phyloP scores from a whole-genome alignment of 2,329 filamentous ascomycete genomes.

The Helicocarpus griseus region DNA sequence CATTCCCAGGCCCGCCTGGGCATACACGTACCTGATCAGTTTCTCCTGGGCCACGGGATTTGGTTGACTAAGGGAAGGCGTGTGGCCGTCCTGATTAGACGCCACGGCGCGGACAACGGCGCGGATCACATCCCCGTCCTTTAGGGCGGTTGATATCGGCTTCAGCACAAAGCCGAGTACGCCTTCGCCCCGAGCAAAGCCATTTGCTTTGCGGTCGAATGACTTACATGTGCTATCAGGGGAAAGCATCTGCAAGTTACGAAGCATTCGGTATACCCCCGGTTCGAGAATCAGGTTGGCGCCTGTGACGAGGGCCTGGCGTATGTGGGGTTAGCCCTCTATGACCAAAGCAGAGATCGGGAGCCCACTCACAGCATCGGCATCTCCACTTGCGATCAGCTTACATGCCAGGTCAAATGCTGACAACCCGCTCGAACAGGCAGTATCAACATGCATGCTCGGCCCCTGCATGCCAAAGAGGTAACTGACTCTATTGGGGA shows the following conservation, averaged over 20 bases:
- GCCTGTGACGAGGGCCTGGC: constrained; percentile 11
- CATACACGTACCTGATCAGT: constrained; percentile 19
- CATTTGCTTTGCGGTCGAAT: constrained; percentile 30
- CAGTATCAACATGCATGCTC: constrained; percentile 20
- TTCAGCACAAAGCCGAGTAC: constrained; percentile 32
- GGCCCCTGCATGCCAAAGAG: constrained; percentile 21
- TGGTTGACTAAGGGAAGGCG: constrained; percentile 33
- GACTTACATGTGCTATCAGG: constrained; percentile 16
- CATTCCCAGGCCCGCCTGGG: constrained; percentile 11
- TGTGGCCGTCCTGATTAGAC: constrained; percentile 34
- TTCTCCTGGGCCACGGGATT: constrained; percentile 19
- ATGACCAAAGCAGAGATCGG: neutral
- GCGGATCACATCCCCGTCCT: constrained; percentile 32
- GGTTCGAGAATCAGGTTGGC: constrained; percentile 17
- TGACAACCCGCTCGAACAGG: constrained; percentile 18
- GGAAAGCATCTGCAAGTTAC: constrained; percentile 16
- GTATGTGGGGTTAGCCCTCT: neutral
- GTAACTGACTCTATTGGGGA: constrained; percentile 21
- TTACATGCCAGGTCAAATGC: constrained; percentile 24
- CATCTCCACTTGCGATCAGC: constrained; percentile 12
- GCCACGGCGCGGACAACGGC: constrained; percentile 31
- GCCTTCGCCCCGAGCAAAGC: constrained; percentile 38
- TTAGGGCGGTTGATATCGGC: constrained; percentile 28
- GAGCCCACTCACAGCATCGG: constrained; percentile 8
- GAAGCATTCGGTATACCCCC: constrained; percentile 8